phyloP scores from a whole-genome alignment of 495 filamentous ascomycete genomes.

The Aspergillus conjunctus region DNA sequence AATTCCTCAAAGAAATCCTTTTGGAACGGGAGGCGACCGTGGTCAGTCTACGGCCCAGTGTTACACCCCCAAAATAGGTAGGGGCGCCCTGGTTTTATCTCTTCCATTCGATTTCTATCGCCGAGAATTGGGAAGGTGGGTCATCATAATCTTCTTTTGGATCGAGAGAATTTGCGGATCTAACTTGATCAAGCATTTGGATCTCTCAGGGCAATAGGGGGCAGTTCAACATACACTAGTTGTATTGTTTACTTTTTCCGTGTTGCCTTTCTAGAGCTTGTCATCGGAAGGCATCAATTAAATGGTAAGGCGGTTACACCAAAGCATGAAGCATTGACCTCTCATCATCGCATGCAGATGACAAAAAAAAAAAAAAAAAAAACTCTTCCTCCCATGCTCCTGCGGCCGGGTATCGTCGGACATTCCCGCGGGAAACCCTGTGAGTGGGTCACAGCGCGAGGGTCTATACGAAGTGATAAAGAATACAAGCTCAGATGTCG shows the following conservation, averaged over 20 bases:
- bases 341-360: not conserved
- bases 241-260: not conserved
- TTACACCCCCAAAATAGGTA: constrained; percentile 12
- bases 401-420: constrained; percentile 11
- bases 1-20: not conserved
- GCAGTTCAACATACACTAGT: not conserved
- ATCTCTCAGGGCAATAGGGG: no score
- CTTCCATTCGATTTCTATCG: not conserved
- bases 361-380: not conserved
- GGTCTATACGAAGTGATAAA: not conserved
- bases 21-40: not conserved
- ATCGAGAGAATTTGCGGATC: constrained; percentile 7
- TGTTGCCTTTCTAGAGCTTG: not conserved
- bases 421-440: constrained; percentile 26
- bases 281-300: not conserved
- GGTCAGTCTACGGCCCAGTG: constrained; percentile 1
- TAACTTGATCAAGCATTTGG: constrained; percentile 8
- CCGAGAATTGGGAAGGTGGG: constrained; percentile 11
- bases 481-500: not conserved
- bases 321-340: constrained; percentile 3
- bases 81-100: constrained; percentile 10
- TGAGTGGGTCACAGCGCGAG: not conserved
- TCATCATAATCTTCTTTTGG: no score
- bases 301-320: no score
- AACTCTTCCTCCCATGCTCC: not conserved